Percentiles rank a stretch among this genome's conserved stretches.
Evolutionary conservation across 331 rosid genomes (phyloP).

Genomic region (Dryas integrifolia): DNA sequence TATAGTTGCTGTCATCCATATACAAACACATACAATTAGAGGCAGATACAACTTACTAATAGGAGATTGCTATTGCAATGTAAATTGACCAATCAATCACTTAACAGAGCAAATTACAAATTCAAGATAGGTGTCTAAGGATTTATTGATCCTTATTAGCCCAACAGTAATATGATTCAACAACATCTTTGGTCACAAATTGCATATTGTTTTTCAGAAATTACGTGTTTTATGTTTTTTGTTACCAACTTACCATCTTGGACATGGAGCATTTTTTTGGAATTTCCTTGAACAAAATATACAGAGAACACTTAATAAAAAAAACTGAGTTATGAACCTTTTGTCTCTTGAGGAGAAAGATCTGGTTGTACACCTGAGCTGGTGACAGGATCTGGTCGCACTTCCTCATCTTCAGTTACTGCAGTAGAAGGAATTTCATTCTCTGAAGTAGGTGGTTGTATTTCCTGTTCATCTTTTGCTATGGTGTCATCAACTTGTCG

Average conservation of each 20-base stretch:
- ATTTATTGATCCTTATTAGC: not conserved
- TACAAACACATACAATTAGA: constrained; percentile 10
- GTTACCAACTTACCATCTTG: constrained; percentile 1
- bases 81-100: not conserved
- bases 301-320: not conserved
- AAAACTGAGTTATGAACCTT: constrained; percentile 41
- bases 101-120: not conserved
- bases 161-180: not conserved
- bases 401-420: constrained; percentile 37
- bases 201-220: constrained; percentile 5
- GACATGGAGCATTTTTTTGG: constrained; percentile 1
- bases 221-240: constrained; percentile 2
- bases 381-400: constrained; percentile 35
- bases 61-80: not conserved
- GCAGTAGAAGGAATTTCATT: constrained; percentile 38
- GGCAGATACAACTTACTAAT: constrained; percentile 18
- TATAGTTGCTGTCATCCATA: constrained; percentile 56
- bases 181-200: not conserved
- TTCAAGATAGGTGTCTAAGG: too few relatives aligned
- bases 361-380: constrained; percentile 42
- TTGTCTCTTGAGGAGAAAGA: constrained; percentile 32
- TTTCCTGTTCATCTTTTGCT: constrained; percentile 38
- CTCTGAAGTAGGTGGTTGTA: constrained; percentile 34
- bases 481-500: constrained; percentile 36
- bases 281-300: not conserved